Evolutionary conservation across 768 basidiomycete genomes (phyloP).

Genomic region (Phylloporus sp.): DNA sequence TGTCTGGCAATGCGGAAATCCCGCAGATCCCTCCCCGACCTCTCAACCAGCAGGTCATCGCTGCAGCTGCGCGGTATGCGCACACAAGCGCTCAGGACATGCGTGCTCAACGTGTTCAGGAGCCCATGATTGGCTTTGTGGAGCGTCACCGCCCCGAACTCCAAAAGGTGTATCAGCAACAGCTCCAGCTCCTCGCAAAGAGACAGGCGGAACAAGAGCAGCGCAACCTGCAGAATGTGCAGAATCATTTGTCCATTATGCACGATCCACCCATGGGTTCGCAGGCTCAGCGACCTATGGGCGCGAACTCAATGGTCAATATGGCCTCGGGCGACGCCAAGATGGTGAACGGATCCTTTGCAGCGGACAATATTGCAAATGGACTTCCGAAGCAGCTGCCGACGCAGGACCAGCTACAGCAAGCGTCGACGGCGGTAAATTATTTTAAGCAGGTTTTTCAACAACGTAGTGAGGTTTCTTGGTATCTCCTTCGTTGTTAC

Average conservation of each 20-base stretch:
- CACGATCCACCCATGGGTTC: conserved; percentile 19
- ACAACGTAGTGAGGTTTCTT: conserved; percentile 26
- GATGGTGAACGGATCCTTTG: conserved; percentile 10
- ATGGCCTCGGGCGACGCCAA: conserved; percentile 18
- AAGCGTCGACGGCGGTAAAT: conserved; percentile 25
- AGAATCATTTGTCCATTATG: conserved; percentile 14
- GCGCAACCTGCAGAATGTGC: conserved; percentile 18
- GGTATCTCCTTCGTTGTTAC: conserved; percentile 7
- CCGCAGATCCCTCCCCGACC: conserved; percentile 12
- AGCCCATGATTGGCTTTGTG: conserved; percentile 51
- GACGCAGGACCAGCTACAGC: conserved; percentile 34
- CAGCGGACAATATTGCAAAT: conserved; percentile 1
- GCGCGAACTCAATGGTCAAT: conserved; percentile 8
- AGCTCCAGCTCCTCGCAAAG: conserved; percentile 16
- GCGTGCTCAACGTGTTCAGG: conserved; percentile 45
- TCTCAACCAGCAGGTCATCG: conserved; percentile 35
- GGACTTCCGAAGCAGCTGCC: conserved; percentile 11
- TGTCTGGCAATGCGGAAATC: conserved; percentile 18
- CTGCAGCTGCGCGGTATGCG: conserved; percentile 46
- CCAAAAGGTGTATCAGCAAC: conserved; percentile 26
- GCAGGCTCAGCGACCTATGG: conserved; percentile 17
- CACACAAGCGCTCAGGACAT: conserved; percentile 47
- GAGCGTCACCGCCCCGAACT: conserved; percentile 46
- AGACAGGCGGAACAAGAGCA: conserved; percentile 22
- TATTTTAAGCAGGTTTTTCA: conserved; percentile 35